Base-by-base conservation (phyloP, 352 stramenopile species). In the Globisporangium takayamanum region DNA sequence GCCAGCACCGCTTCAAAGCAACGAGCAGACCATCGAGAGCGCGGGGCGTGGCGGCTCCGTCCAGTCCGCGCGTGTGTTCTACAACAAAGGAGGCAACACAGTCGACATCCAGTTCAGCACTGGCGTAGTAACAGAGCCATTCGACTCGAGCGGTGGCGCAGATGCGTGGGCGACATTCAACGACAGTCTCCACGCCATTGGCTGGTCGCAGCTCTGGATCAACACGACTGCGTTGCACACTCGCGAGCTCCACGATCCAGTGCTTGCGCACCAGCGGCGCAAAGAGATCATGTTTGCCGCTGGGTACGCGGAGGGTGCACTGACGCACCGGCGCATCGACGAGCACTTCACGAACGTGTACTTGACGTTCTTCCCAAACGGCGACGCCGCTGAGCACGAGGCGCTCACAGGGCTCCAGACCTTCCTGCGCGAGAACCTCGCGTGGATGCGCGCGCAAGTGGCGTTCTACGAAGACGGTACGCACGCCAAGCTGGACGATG, bases 301-400 rank as follows among this genome's bases (percentile, higher is more conserved):
- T 4, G 79, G 79, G 0, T 89, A 82, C 46, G 69, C 74, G 0
- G 77, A 89, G 56, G 79, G 73, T 1, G 60, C 73, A 30, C 60
- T 89, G 18, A 89, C 77, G 2, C 76, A 86, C 47, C 71, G 72
- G n/a, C 75, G 75, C 20, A 89, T 89, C 48, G 71, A 84, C 59
- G 54, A 87, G 53, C 79, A 89, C 59, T 87, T 77, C 51, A 57
- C 59, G 52, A 87, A 87, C 50, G 71, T 82, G 15, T 76, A 73
- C 39, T 25, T 64, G 12, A 74, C 73, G 55, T 78, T 86, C 67
- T 85, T 81, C 56, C 63, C 63, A 16, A 72, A 63, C n/a, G 57
- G 59, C 26, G 64, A 76, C 39, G 50, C 66, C 5, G 52, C 50
- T 1, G 74, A 80, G 28, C 62, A 67, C 10, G 62, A 69, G 18